Base-by-base conservation (phyloP, 371 early-diverging fungal species). In the Coemansia sp. region DNA sequence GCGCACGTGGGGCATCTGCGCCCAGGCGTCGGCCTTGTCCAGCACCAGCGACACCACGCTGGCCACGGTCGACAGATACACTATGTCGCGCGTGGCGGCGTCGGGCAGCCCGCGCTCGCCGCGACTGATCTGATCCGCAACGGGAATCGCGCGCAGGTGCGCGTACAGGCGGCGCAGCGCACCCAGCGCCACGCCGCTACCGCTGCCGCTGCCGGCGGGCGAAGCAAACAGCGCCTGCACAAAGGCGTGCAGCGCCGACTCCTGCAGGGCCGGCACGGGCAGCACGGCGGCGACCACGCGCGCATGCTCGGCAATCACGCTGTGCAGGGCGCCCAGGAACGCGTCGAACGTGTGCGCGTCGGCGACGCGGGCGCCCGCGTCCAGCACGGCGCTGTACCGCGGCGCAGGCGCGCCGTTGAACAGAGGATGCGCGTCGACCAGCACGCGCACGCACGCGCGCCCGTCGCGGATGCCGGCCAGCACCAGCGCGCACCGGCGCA, bases 401-500 rank as follows among this genome's bases (percentile, higher is more conserved):
- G 18, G 46, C 10, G 46, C 52, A n/a, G 37, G 43, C 6, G 32
- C 39, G 40, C 47, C 33, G 36, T 18, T 57, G 50, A 77, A 62
- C 46, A 77, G 43, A n/a, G 77, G 77, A 24, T 77, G 72, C 43
- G 57, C 48, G 33, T 62, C 66, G 9, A 62, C 57, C 50, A 74
- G 53, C 1, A 66, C 32, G n/a, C 66, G 64, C 6, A 74, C 51
- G 49, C 75, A 69, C n/a, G 56, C 57, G 10, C 67, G 57, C 11
- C 77, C 77, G 18, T 66, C 66, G 55, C 69, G 58, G 0, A 77
- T 34, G 16, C 57, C 44, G 31, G 60, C 64, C 29, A 77, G 60
- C 29, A 74, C 66, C 5, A 34, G 42, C 0, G 70, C 66, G 31
- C 40, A 43, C 31, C 33, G 31, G 7, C 53, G 55, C 72, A 67